phyloP scores from a whole-genome alignment of 2,329 filamentous ascomycete species.

The Ascosphaera apis region DNA sequence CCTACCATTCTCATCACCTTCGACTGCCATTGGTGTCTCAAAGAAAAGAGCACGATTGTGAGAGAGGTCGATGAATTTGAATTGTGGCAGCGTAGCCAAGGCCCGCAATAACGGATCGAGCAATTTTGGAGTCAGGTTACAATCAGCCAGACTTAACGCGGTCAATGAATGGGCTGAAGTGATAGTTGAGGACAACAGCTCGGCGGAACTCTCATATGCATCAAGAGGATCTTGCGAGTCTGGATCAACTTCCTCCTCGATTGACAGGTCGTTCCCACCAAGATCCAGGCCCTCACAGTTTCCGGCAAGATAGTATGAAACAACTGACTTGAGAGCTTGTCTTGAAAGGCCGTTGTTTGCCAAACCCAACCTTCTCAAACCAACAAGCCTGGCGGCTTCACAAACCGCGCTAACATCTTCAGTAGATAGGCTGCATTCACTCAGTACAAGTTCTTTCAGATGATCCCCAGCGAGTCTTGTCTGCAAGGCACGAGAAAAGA shows the following conservation, averaged over 20 bases:
- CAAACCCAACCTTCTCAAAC: conserved; percentile 56
- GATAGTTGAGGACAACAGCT: conserved; percentile 13
- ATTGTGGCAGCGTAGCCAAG: conserved; percentile 43
- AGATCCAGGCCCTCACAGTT: conserved; percentile 75
- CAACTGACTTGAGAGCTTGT: conserved; percentile 51
- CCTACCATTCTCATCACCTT: neutral
- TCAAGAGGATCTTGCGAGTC: conserved; percentile 25
- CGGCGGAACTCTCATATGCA: conserved; percentile 1
- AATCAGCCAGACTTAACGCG: conserved; percentile 69
- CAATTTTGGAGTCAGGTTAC: conserved; percentile 50
- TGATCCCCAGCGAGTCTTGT: conserved; percentile 52
- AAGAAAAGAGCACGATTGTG: conserved; percentile 69
- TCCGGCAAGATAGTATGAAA: conserved; percentile 50
- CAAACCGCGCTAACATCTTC: conserved; percentile 52
- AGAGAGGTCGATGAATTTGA: conserved; percentile 79
- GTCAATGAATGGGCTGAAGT: conserved; percentile 36
- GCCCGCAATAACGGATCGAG: conserved; percentile 55
- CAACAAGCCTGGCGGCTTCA: conserved; percentile 60
- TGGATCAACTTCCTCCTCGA: conserved; percentile 16
- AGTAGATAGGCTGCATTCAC: conserved; percentile 50
- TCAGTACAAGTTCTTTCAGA: conserved; percentile 63
- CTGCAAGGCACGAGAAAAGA: conserved; percentile 52
- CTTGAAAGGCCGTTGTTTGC: conserved; percentile 59
- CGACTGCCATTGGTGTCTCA: conserved; percentile 28
- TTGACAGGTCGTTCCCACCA: conserved; percentile 50